A percentile compares a stretch with the other conserved stretches of the same genome.
Conservation (phyloP, 352 stramenopile species). For the Globisporangium cystogenes region DNA sequence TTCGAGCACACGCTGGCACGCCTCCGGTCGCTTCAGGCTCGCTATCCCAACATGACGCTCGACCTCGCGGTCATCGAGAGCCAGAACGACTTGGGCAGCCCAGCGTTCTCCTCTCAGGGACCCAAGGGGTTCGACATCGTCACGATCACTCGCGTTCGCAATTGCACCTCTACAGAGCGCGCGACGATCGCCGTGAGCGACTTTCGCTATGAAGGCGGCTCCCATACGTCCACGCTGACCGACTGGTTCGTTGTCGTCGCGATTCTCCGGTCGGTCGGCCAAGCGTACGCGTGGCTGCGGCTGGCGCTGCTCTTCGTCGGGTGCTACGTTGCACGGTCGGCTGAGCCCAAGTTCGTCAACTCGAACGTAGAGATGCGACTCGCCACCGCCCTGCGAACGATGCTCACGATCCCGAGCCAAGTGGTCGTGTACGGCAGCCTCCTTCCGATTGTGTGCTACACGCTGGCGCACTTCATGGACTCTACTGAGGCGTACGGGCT, state of each 20-base stretch:
- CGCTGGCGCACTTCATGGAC: constrained; percentile 24
- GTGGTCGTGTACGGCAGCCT: constrained; percentile 27
- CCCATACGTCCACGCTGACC: constrained; percentile 4
- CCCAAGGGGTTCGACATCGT: background rate
- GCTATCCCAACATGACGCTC: constrained; percentile 2
- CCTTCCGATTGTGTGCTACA: constrained; percentile 26
- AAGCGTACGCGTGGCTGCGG: constrained; percentile 13
- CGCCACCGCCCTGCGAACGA: constrained; percentile 4
- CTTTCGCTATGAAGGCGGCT: constrained; percentile 11
- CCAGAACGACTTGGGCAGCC: too few relatives aligned
- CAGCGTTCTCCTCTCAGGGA: too few relatives aligned
- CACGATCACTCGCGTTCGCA: constrained; percentile 4
- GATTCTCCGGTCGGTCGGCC: constrained; percentile 6
- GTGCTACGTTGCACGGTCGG: constrained; percentile 6
- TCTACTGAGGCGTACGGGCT: constrained; percentile 16
- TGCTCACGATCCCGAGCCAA: constrained; percentile 26
- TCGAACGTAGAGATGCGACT: background rate
- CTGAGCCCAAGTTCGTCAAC: background rate
- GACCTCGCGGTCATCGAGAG: constrained; percentile 4
- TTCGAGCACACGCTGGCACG: constrained; percentile 2
- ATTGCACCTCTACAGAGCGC: background rate
- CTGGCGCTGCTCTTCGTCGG: constrained; percentile 11
- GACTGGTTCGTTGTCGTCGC: constrained; percentile 9
- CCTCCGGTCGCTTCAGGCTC: background rate
- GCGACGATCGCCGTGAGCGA: constrained; percentile 11